A percentile compares a stretch with the other conserved stretches of the same genome.
phyloP scores from a whole-genome alignment of 768 basidiomycete genomes.

The Macrolepiota dolichaula region DNA sequence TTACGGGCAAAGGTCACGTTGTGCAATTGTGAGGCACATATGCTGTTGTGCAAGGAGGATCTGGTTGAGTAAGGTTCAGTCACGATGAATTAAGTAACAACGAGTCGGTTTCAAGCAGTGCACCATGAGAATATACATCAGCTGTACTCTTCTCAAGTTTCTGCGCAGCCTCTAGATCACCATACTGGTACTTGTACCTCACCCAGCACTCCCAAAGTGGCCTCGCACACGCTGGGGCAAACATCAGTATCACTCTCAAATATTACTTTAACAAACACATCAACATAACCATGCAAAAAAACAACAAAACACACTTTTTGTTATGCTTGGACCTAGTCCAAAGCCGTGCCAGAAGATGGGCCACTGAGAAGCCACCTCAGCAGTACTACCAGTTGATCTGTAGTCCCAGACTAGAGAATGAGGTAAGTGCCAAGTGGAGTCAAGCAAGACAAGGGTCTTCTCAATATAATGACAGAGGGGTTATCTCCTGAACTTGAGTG shows the following conservation, averaged over 20 bases:
- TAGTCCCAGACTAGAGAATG: too few species aligned
- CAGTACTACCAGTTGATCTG: too few species aligned
- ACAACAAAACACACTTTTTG: slow-evolving; percentile 64
- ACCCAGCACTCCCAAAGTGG: slow-evolving; percentile 97
- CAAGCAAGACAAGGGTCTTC: too few species aligned
- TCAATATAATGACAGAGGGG: too few species aligned
- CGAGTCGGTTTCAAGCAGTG: slow-evolving; percentile 21
- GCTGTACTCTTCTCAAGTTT: slow-evolving; percentile 88
- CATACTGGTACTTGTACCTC: slow-evolving; percentile 91
- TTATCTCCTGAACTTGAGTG: too few species aligned
- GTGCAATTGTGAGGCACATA: slow-evolving; percentile 79
- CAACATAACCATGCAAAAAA: slow-evolving; percentile 1
- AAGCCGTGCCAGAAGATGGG: too few species aligned
- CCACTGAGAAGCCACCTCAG: too few species aligned
- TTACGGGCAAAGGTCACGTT: slow-evolving; percentile 66
- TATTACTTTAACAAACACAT: slow-evolving; percentile 66
- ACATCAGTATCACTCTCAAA: slow-evolving; percentile 87
- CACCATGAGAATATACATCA: slow-evolving; percentile 85
- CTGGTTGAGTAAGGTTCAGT: slow-evolving; percentile 38
- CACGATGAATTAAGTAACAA: neutral
- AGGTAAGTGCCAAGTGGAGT: too few species aligned
- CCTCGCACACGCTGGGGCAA: slow-evolving; percentile 74
- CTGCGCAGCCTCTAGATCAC: slow-evolving; percentile 83
- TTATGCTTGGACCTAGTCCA: too few species aligned
- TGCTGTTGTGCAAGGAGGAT: slow-evolving; percentile 88